Conservation (phyloP, 2,329 filamentous ascomycete species). For the Fusarium coffeatum region DNA sequence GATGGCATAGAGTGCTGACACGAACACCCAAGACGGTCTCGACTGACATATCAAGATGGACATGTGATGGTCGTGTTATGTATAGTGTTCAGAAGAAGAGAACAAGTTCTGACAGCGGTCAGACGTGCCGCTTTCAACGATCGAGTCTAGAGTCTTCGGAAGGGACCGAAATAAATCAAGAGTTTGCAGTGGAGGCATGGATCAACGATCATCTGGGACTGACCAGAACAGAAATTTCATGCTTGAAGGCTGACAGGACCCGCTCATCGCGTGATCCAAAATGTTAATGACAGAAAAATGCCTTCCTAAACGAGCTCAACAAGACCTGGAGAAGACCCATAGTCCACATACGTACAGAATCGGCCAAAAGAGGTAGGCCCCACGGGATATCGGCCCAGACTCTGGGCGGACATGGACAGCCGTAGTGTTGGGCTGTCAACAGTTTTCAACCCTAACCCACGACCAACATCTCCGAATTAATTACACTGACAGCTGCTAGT, state of each 20-base stretch:
- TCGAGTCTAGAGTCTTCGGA: neutral
- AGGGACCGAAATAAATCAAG: neutral
- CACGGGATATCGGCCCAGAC: conserved; percentile 29
- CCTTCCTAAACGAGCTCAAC: neutral
- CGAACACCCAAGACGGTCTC: neutral
- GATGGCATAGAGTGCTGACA: neutral
- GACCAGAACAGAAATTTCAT: neutral
- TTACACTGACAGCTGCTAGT: neutral
- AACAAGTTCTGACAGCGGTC: neutral
- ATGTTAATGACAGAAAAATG: neutral
- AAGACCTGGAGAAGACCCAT: neutral
- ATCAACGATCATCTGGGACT: neutral
- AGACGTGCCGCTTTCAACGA: neutral
- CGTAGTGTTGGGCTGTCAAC: conserved; percentile 12
- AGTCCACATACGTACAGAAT: neutral
- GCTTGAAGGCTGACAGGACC: neutral
- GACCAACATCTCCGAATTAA: neutral
- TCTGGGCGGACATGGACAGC: conserved; percentile 14
- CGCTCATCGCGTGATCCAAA: neutral
- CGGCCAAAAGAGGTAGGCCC: conserved; percentile 3
- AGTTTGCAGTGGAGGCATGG: neutral
- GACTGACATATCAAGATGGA: neutral
- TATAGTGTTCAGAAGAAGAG: neutral
- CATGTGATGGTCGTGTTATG: neutral
- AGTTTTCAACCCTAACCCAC: conserved; percentile 31